Base-by-base conservation (phyloP, 2,329 filamentous ascomycete species). In the Blastomyces parvus region DNA sequence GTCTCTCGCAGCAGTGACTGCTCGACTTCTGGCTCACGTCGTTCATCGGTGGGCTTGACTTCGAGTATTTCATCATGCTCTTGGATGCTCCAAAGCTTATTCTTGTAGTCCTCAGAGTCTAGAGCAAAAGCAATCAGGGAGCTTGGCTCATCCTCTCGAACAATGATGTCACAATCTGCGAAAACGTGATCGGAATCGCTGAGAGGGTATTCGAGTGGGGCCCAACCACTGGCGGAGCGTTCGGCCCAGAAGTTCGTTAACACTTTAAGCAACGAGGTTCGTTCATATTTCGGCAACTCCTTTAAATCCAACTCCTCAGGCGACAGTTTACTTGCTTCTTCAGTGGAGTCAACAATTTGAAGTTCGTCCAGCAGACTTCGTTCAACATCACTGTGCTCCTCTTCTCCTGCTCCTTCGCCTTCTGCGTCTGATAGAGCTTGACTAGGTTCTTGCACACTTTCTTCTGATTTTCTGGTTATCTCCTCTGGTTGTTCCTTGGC, bases 201-300 rank as follows among this genome's bases (percentile, higher is more conserved):
- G 66, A 97, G 84, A 2, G 95, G 95, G 70, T 99, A 99, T 62
- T 99, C 94, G 25, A 99, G 83, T 27, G 88, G 85, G 6, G 88
- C 84, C 94, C 94, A 99, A 46, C 93, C 92, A 74, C 91, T 97
- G 30, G 95, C 91, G 58, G 94, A 97, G 61, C 94, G 86, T 76
- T 99, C 95, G 2, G 94, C 95, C 94, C 94, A 99, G 75, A 99
- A 99, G 70, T 93, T 97, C 19, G 91, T 94, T 56, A 99, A 82
- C 79, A 97, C 91, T 73, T 95, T 96, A 85, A 99, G 88, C 67
- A 97, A 80, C 56, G 91, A 97, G 63, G 87, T 92, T 74, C 93
- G 94, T 72, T 97, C 91, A 71, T 97, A 91, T 71, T 91, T 96
- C 0, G 91, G 91, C 14, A 99, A 82, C 69, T 96, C 91, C 61